Conservation (phyloP, 352 stramenopile genomes). For the Pythium chondricola region DNA sequence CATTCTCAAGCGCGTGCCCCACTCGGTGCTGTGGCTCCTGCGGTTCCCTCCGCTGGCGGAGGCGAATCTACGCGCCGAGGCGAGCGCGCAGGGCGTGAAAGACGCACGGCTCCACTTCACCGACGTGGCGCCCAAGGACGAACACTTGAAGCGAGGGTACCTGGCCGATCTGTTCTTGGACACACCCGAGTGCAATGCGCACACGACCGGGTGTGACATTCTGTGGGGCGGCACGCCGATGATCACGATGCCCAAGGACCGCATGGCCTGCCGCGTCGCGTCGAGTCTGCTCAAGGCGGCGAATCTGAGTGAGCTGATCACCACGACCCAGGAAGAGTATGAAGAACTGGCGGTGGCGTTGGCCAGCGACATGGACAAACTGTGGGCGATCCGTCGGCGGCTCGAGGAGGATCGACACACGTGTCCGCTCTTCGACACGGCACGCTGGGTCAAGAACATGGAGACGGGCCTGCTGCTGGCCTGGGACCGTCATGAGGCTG, state of each 20-base stretch:
- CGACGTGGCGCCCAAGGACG: constrained; percentile 83
- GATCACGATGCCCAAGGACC: constrained; percentile 87
- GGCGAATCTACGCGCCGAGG: constrained; percentile 82
- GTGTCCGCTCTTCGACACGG: constrained; percentile 79
- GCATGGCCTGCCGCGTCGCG: constrained; percentile 86
- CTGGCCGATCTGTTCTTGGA: constrained; percentile 91
- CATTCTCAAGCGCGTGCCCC: constrained; percentile 89
- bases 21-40: constrained; percentile 90
- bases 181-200: constrained; percentile 87
- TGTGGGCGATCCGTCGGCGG: constrained; percentile 67
- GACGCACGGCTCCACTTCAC: constrained; percentile 75
- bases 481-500: constrained; percentile 71
- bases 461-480: constrained; percentile 67
- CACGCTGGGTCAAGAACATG: constrained; percentile 78
- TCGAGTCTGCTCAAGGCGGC: constrained; percentile 79
- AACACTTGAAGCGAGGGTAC: constrained; percentile 86
- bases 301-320: constrained; percentile 79
- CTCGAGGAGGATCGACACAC: constrained; percentile 60
- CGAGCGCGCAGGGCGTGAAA: constrained; percentile 59
- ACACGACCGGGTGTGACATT: constrained; percentile 90
- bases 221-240: constrained; percentile 90
- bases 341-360: constrained; percentile 88
- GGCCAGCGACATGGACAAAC: constrained; percentile 78
- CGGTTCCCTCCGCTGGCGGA: constrained; percentile 79
- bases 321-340: constrained; percentile 75